Evolutionary conservation across 2,329 filamentous ascomycete species (phyloP).

Genomic region (Ceratocystis alfenasii): DNA sequence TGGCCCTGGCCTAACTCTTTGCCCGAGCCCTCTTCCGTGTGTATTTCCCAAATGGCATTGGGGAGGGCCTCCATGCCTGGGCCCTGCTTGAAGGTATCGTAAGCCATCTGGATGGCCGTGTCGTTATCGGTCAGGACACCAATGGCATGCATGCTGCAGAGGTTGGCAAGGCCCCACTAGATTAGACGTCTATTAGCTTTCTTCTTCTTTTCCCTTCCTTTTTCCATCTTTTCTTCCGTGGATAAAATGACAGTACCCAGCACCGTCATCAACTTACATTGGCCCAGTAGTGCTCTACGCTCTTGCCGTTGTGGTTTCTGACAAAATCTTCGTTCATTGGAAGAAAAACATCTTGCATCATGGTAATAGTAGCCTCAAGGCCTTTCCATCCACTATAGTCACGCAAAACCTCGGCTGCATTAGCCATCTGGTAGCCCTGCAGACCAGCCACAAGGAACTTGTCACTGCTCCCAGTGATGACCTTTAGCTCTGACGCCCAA

Average conservation of each 20-base stretch:
- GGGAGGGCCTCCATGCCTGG: neutral
- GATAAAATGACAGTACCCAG: too few relatives aligned
- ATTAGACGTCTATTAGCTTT: neutral
- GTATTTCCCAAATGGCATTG: neutral
- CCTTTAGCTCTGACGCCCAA: slow-evolving; percentile 30
- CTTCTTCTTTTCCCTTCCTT: neutral
- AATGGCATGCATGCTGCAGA: neutral
- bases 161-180: neutral
- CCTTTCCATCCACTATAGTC: slow-evolving; percentile 26
- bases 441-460: slow-evolving; percentile 33
- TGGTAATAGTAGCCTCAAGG: neutral
- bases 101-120: neutral
- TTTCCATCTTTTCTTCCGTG: too few relatives aligned
- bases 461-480: slow-evolving; percentile 30
- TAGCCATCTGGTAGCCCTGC: slow-evolving; percentile 38
- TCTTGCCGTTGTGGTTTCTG: neutral
- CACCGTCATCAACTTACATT: neutral
- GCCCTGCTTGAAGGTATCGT: neutral
- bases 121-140: neutral
- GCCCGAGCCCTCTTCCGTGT: neutral
- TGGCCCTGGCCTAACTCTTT: neutral
- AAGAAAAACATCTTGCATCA: slow-evolving; percentile 29
- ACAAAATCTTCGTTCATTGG: neutral
- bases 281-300: neutral
- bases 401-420: slow-evolving; percentile 35